Evolutionary conservation across 2,329 filamentous ascomycete genomes (phyloP), one percentile per base, ranked within the genome.

Genomic region (Cladophialophora psammophila): DNA sequence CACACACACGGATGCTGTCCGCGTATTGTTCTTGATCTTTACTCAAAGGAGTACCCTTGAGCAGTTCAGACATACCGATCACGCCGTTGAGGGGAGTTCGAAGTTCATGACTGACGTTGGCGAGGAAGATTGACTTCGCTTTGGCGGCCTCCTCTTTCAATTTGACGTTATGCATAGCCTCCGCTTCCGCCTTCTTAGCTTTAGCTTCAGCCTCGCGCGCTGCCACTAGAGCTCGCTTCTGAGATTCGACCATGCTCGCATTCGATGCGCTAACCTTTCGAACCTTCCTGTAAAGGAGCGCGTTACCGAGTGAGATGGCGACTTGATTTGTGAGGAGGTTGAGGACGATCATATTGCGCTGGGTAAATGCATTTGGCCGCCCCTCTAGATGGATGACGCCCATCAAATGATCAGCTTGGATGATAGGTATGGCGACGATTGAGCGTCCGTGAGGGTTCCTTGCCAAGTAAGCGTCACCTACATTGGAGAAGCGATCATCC

Each of bases 91-190:
- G 72, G 1, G 80, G 80, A 54, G 79, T 80, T 31, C 80, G 77
- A 26, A 81, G 72, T 70, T 81, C 80, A 60, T 81, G 80, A 32
- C 79, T 81, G 52, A 81, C 80, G 61, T 79, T 80, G 9, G 80
- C 79, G n/a, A 81, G 80, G 54, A 81, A 81, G 64, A 81, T 79
- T 0, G 79, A 79, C 67, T 81, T 81, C 58, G 81, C 80, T 72
- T 84, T 87, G 7, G 87, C 87, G 26, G 88, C 88, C 75, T 90
- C 88, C 75, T 90, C 88, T 71, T 90, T 90, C 48, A 90, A 78
- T 71, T 86, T 86, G 75, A 90, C 87, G 74, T 88, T 89, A 69
- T 86, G 84, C 71, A 88, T 85, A 1, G 88, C 88, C 73, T 88
- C 84, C 0, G 86, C 86, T 74, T 90, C 87, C 0, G 87, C 88